Percentiles rank a stretch among this genome's conserved stretches.
Conservation (phyloP, 177 flowering plant genomes). For the Tripterygium wilfordii region DNA sequence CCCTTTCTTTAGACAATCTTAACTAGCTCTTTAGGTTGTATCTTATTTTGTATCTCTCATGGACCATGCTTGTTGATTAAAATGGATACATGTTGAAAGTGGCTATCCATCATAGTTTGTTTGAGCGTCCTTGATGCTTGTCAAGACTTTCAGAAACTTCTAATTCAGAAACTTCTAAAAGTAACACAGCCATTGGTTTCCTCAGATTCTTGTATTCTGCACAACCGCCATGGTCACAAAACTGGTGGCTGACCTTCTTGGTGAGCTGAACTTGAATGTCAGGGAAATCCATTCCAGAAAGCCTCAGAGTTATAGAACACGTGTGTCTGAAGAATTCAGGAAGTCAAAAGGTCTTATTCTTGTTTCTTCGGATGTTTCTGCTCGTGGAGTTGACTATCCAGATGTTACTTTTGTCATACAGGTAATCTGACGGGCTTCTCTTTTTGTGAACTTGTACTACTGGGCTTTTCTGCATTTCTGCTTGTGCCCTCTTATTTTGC, state of each 20-base stretch:
- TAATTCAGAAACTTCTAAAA: too few relatives aligned
- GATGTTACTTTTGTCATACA: slow-evolving; percentile 97
- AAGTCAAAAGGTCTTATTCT: slow-evolving; percentile 97
- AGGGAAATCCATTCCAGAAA: slow-evolving; percentile 98
- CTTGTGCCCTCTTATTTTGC: not conserved
- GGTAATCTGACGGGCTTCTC: slow-evolving; percentile 40
- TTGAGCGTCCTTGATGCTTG: not conserved
- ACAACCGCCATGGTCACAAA: slow-evolving; percentile 97
- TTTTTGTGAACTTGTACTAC: too few relatives aligned
- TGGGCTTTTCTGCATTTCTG: not conserved
- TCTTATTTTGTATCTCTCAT: too few relatives aligned
- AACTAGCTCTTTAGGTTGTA: too few relatives aligned
- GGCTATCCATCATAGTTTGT: not conserved
- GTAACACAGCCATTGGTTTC: not conserved
- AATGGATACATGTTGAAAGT: too few relatives aligned
- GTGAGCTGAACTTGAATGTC: slow-evolving; percentile 79
- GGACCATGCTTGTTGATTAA: too few relatives aligned
- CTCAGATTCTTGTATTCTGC: slow-evolving; percentile 94
- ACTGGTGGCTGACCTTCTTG: slow-evolving; percentile 77
- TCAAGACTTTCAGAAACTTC: not conserved
- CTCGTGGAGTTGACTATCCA: slow-evolving; percentile 99
- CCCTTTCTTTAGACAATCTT: not conserved
- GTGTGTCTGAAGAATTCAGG: slow-evolving; percentile 93
- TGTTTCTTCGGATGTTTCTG: slow-evolving; percentile 99
- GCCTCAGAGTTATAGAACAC: slow-evolving; percentile 87